A percentile compares a stretch with the other conserved stretches of the same genome.
Conservation (phyloP, 441 rosid species). For the Aleurites moluccanus region DNA sequence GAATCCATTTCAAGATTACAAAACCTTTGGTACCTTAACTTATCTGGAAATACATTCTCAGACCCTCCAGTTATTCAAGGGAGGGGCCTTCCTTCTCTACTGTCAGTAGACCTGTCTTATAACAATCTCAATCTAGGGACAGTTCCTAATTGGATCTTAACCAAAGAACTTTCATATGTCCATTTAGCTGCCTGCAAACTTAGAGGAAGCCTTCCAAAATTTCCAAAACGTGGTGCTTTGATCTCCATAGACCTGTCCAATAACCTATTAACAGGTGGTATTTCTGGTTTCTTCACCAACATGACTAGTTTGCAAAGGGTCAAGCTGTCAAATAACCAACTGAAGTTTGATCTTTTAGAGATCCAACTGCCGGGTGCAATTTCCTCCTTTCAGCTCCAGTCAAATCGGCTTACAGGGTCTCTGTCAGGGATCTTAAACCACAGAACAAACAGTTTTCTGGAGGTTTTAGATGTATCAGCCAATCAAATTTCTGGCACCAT, state of each 20-base stretch:
- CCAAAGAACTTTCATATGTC: slow-evolving; percentile 56
- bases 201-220: slow-evolving; percentile 63
- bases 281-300: slow-evolving; percentile 56
- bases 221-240: slow-evolving; percentile 61
- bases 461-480: slow-evolving; percentile 61
- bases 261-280: slow-evolving; percentile 58
- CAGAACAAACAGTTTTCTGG: slow-evolving; percentile 74
- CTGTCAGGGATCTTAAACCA: slow-evolving; percentile 66
- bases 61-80: slow-evolving; percentile 61
- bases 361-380: slow-evolving; percentile 60
- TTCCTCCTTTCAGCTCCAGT: slow-evolving; percentile 55
- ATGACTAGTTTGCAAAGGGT: slow-evolving; percentile 63
- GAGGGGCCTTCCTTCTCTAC: slow-evolving; percentile 63
- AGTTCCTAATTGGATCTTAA: slow-evolving; percentile 72
- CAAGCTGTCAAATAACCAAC: slow-evolving; percentile 71
- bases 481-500: slow-evolving; percentile 69
- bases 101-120: slow-evolving; percentile 83
- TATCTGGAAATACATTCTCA: slow-evolving; percentile 73
- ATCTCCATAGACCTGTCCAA: slow-evolving; percentile 68
- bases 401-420: slow-evolving; percentile 65
- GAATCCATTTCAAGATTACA: slow-evolving; percentile 58
- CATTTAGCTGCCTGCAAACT: slow-evolving; percentile 84
- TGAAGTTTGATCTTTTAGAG: slow-evolving; percentile 61
- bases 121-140: slow-evolving; percentile 68
- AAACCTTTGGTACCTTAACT: slow-evolving; percentile 87